A percentile compares a stretch with the other conserved stretches of the same genome.
Evolutionary conservation across 1,139 yeast genomes (phyloP).

Genomic region (Geotrichum restrictum): DNA sequence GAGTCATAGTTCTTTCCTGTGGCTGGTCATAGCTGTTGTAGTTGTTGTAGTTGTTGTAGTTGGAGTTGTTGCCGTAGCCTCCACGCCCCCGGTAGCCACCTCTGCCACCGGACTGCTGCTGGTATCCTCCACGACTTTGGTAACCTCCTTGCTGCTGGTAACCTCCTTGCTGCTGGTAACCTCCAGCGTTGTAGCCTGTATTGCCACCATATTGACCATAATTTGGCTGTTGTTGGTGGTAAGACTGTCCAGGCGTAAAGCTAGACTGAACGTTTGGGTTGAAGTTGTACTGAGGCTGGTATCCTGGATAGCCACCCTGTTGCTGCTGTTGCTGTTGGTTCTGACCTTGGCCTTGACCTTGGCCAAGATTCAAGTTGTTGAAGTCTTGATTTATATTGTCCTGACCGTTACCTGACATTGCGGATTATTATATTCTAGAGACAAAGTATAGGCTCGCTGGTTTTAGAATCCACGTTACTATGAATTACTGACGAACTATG

Average conservation of each 20-base stretch:
- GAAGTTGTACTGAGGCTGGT: conserved; percentile 11
- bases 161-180: conserved; percentile 8
- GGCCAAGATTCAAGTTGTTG: conserved; percentile 14
- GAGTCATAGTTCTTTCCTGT: conserved; percentile 60
- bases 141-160: conserved; percentile 13
- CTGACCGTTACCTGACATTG: conserved; percentile 14
- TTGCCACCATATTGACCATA: conserved; percentile 9
- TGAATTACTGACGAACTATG: neutral
- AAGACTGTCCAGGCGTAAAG: conserved; percentile 17
- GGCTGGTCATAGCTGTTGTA: conserved; percentile 26
- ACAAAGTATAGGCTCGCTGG: neutral
- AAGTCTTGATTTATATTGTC: conserved; percentile 14
- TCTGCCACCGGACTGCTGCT: conserved; percentile 17
- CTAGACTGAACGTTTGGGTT: conserved; percentile 15
- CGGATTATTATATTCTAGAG: neutral
- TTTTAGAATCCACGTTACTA: neutral
- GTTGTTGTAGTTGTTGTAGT: conserved; percentile 6
- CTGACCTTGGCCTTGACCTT: conserved; percentile 13
- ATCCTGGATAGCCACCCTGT: neutral
- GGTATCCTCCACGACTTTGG: conserved; percentile 10
- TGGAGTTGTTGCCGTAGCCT: conserved; percentile 13
- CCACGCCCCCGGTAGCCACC: conserved; percentile 1
- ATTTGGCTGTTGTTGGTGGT: conserved; percentile 6
- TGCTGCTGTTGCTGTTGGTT: conserved; percentile 2
- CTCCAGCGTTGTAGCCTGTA: neutral